These are phyloP conservation scores for Penicillium subrubescens DNA, from an alignment of 495 filamentous ascomycete genomes.

Conservation along the genomic window DNA sequence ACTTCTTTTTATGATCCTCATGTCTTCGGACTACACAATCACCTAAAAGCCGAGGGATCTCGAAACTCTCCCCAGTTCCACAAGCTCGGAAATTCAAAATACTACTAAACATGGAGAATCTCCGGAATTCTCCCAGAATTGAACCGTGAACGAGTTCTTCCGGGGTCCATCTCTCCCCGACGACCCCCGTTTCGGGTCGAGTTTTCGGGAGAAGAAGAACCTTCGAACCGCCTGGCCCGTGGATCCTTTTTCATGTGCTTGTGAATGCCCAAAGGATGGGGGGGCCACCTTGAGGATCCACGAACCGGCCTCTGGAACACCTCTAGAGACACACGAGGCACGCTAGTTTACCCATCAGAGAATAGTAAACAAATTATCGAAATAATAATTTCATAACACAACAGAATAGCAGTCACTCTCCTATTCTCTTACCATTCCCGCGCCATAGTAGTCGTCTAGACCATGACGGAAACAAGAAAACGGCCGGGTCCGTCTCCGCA, in stretches of 20 bases:
- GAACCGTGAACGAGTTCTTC: not conserved
- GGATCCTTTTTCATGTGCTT: not conserved
- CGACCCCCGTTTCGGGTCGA: not conserved
- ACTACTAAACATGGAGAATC: not conserved
- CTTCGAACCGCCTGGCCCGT: not conserved
- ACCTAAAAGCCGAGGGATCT: not conserved
- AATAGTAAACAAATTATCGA: not conserved
- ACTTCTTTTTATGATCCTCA: conserved; percentile 2
- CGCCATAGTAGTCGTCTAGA: not conserved
- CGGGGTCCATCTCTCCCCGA: not conserved
- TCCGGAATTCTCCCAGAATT: not conserved
- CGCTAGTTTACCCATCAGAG: not conserved
- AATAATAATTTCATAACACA: not conserved
- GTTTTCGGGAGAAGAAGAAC: not conserved
- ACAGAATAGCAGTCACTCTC: not conserved
- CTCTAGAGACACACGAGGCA: not conserved
- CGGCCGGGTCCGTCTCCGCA: conserved; percentile 6
- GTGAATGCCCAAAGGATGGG: not conserved
- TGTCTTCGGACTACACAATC: not conserved
- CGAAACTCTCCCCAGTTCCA: not conserved
- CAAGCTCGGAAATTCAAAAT: too few species aligned
- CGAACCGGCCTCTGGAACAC: not conserved
- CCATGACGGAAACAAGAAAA: not conserved
- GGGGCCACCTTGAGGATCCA: not conserved
- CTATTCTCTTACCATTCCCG: not conserved